Conservation (phyloP, 2,329 filamentous ascomycete species). For the Microsporum canis region DNA sequence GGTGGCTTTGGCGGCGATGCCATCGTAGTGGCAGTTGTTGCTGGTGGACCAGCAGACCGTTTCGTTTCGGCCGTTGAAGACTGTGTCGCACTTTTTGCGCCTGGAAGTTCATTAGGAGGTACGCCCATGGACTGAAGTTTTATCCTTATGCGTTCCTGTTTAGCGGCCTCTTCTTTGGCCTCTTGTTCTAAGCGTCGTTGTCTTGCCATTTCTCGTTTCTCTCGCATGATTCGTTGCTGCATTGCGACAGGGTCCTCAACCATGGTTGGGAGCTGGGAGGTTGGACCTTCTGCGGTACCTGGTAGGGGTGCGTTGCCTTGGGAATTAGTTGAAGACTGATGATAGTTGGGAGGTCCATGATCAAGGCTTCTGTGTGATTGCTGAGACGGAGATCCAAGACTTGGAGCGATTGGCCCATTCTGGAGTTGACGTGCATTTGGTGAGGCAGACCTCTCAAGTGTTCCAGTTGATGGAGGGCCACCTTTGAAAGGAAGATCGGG, state of each 20-base stretch:
- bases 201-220: constrained; percentile 46
- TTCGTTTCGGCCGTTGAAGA: constrained; percentile 4
- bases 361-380: constrained; percentile 14
- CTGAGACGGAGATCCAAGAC: constrained; percentile 21
- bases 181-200: constrained; percentile 45
- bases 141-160: constrained; percentile 46
- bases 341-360: constrained; percentile 10
- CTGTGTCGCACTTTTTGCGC: constrained; percentile 10
- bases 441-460: constrained; percentile 24
- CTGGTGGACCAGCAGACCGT: constrained; percentile 7
- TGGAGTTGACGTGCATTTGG: constrained; percentile 16
- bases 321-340: constrained; percentile 19
- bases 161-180: constrained; percentile 46
- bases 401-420: constrained; percentile 14
- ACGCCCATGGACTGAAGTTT: constrained; percentile 46
- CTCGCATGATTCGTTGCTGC: constrained; percentile 51
- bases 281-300: constrained; percentile 10
- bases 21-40: constrained; percentile 25
- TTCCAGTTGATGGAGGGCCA: constrained; percentile 29
- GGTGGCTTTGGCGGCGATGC: constrained; percentile 49
- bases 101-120: constrained; percentile 26
- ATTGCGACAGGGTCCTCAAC: constrained; percentile 38
- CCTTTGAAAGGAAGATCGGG: constrained; percentile 32
- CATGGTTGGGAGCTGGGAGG: constrained; percentile 13
- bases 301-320: constrained; percentile 12